Evolutionary conservation across 208 protist genomes (phyloP).

Genomic region (Crithidia expoeki): DNA sequence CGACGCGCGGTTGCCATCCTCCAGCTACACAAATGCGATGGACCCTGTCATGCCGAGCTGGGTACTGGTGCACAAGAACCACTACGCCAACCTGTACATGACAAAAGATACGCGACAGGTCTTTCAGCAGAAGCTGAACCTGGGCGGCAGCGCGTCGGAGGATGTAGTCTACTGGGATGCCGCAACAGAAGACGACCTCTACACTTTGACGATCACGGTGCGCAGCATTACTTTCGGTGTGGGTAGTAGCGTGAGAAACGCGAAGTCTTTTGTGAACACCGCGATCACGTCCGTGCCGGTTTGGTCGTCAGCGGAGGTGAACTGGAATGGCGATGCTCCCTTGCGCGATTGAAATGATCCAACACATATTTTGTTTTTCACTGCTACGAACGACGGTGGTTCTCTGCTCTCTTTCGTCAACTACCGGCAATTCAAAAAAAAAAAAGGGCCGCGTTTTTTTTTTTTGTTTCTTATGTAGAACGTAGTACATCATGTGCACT

Average conservation of each 20-base stretch:
- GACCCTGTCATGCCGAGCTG: conserved; percentile 69
- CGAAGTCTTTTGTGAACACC: conserved; percentile 53
- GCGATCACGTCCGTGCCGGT: conserved; percentile 58
- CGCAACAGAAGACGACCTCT: conserved; percentile 55
- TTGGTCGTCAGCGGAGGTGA: conserved; percentile 53
- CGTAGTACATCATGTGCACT: too few relatives aligned
- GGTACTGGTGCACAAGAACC: conserved; percentile 63
- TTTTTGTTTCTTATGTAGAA: background rate
- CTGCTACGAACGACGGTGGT: too few relatives aligned
- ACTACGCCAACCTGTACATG: conserved; percentile 79
- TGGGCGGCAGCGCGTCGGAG: conserved; percentile 45
- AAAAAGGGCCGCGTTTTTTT: too few relatives aligned
- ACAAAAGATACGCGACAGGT: conserved; percentile 61
- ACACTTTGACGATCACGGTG: conserved; percentile 53
- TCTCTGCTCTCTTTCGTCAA: background rate
- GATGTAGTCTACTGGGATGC: conserved; percentile 81
- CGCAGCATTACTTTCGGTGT: conserved; percentile 10
- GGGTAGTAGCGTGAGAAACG: conserved; percentile 20
- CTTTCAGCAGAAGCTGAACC: conserved; percentile 54
- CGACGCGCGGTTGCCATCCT: background rate
- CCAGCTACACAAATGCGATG: conserved; percentile 38
- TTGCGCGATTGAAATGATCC: conserved; percentile 27
- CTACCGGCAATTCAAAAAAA: too few relatives aligned
- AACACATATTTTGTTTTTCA: too few relatives aligned
- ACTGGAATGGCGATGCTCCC: conserved; percentile 72